Percentiles rank a stretch among this genome's conserved stretches.
These are phyloP conservation scores for Aspergillus haitiensis DNA, from an alignment of 495 filamentous ascomycete species.

Conservation along the genomic window DNA sequence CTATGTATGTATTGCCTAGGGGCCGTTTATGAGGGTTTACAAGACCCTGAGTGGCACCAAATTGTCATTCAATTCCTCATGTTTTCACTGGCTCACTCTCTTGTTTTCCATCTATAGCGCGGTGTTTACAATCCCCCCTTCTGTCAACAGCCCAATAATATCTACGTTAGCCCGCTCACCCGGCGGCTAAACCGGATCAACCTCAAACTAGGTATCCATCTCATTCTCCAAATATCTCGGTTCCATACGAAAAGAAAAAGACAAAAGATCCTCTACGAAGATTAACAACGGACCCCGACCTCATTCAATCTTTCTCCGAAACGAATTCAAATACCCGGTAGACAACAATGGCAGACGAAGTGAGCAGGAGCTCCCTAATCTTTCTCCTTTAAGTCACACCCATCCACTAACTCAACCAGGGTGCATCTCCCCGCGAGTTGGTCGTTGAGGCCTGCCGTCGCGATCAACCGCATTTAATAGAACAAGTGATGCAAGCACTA, in stretches of 20 bases:
- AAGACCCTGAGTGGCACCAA: no score
- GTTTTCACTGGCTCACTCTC: constrained; percentile 6
- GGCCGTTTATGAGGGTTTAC: background rate
- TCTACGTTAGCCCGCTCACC: background rate
- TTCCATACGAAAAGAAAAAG: background rate
- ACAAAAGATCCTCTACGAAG: background rate
- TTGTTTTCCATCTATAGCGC: background rate
- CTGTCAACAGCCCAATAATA: constrained; percentile 2
- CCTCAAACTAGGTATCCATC: background rate
- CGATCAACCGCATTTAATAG: constrained; percentile 83
- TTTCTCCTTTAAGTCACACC: constrained; percentile 18
- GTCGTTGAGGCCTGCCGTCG: constrained; percentile 92
- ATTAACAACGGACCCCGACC: background rate
- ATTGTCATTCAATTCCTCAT: constrained; percentile 1
- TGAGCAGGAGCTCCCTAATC: constrained; percentile 21
- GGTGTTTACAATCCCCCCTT: background rate
- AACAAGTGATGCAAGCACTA: constrained; percentile 52
- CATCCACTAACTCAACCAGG: constrained; percentile 51
- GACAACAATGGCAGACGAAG: constrained; percentile 46
- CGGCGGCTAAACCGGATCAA: constrained; percentile 2
- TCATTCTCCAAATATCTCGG: background rate
- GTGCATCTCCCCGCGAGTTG: constrained; percentile 79
- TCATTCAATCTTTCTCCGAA: background rate
- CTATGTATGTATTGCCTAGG: constrained; percentile 2
- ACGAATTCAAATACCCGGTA: background rate